These are phyloP conservation scores for Ogataea salicorniae DNA, from an alignment of 805 yeast species.

Conservation along the genomic window DNA sequence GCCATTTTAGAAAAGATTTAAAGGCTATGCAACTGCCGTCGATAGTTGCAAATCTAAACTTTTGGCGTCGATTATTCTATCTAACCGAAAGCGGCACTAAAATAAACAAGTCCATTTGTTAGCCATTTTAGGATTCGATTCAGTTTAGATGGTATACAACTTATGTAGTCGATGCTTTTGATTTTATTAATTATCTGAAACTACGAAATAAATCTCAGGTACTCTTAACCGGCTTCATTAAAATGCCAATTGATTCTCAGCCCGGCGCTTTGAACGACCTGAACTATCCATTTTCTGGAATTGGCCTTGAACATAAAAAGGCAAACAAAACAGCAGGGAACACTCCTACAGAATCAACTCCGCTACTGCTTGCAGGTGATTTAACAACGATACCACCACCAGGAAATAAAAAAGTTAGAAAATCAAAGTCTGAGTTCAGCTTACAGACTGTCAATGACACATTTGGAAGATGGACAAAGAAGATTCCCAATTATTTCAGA, in stretches of 20 bases:
- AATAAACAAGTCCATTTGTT: too few relatives aligned
- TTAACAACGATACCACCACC: not conserved
- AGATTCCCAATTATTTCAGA: slow-evolving; percentile 10
- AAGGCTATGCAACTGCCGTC: too few relatives aligned
- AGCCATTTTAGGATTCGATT: too few relatives aligned
- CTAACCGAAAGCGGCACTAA: too few relatives aligned
- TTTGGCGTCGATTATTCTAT: too few relatives aligned
- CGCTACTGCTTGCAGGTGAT: not conserved
- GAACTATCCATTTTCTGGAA: not conserved
- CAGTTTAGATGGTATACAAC: too few relatives aligned
- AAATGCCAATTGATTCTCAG: not conserved
- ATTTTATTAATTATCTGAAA: too few relatives aligned
- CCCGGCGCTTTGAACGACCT: not conserved
- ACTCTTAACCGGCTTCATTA: too few relatives aligned
- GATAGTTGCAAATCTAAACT: too few relatives aligned
- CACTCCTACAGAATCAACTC: not conserved
- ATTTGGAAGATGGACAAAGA: slow-evolving; percentile 14
- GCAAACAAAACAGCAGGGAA: not conserved
- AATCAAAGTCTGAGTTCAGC: slow-evolving; percentile 5
- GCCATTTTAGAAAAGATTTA: too few relatives aligned
- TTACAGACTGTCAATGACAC: slow-evolving; percentile 7
- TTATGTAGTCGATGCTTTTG: too few relatives aligned
- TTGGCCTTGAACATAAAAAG: not conserved
- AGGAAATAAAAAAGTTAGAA: not conserved
- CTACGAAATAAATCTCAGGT: too few relatives aligned